Conservation (phyloP, 2,329 filamentous ascomycete genomes). For the Apiospora hydei region DNA sequence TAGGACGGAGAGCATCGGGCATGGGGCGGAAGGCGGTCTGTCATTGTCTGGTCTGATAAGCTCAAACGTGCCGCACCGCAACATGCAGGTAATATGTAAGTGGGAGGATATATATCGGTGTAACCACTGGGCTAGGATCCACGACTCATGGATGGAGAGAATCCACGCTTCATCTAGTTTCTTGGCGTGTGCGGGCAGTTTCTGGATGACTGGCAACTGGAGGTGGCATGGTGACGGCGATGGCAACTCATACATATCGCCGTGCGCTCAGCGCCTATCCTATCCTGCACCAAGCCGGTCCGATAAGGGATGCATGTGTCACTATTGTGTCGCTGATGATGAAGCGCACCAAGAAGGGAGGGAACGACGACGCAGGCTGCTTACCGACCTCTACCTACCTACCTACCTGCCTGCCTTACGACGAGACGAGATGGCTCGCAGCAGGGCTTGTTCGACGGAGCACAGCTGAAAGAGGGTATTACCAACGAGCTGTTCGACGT, state of each 20-base stretch:
- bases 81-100: slow-evolving; percentile 13
- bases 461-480: slow-evolving; percentile 19
- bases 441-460: slow-evolving; percentile 6
- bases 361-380: background rate
- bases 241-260: slow-evolving; percentile 10
- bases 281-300: slow-evolving; percentile 13
- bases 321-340: slow-evolving; percentile 11
- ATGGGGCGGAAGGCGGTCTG: slow-evolving; percentile 18
- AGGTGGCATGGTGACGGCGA: background rate
- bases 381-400: background rate
- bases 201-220: slow-evolving; percentile 9
- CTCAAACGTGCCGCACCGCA: slow-evolving; percentile 18
- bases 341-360: background rate
- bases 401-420: background rate
- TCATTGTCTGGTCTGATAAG: slow-evolving; percentile 20
- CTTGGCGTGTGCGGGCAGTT: slow-evolving; percentile 21
- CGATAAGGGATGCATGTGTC: slow-evolving; percentile 12
- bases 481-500: slow-evolving; percentile 8
- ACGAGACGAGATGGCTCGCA: background rate
- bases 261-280: background rate
- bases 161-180: slow-evolving; percentile 20
- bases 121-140: slow-evolving; percentile 1
- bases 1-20: background rate
- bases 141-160: slow-evolving; percentile 13
- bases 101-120: slow-evolving; percentile 13